Base-by-base conservation (phyloP, 1,139 yeast species). In the Chernovozyma sophiae-reginae region DNA sequence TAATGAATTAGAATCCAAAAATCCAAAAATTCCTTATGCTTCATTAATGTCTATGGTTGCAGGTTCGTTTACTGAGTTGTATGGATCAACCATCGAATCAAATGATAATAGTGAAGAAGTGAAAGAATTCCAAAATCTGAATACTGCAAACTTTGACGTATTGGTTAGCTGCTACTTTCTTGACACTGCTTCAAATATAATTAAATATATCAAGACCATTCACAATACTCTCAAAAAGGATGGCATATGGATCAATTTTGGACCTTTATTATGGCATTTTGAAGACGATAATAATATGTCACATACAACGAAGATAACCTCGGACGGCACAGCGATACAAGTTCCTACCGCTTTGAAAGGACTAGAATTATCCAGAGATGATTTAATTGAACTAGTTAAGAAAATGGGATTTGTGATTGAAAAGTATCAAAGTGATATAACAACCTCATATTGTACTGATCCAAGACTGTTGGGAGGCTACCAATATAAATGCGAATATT, bases 231-330 rank as follows among this genome's bases (percentile, higher is more conserved):
- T 86, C 39, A 65, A 65, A 33, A 55, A 64, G 0, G 74, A 74
- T 5, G 95, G 94, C 0, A 46, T 62, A 12, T 87, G 96, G 96
- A 67, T 86, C 39, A 89, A 89, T 55, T 77, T 82, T 49, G 97
- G 96, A 0, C 96, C 96, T 0, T 61, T 87, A 20, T 58, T 84
- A 36, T 87, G 96, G 94, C 96, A 89, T 58, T 82, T 76, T 52
- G 96, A 86, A 49, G 77, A 76, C 37, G 77, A 74, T 34, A 60
- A 55, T 19, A 59, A 56, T 19, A 51, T 55, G 44, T 53, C 43
- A 23, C 47, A 44, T 38, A 46, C 51, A 17, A 36, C 40, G 3
- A 49, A 46, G 33, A 44, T 45, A 18, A 41, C 40, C 5, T 52
- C 50, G 13, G 64, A 62, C 20, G 69, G 65, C 2, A 48, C 51